Evolutionary conservation across 2,329 filamentous ascomycete species (phyloP).

Genomic region (Thyridium curvatum): DNA sequence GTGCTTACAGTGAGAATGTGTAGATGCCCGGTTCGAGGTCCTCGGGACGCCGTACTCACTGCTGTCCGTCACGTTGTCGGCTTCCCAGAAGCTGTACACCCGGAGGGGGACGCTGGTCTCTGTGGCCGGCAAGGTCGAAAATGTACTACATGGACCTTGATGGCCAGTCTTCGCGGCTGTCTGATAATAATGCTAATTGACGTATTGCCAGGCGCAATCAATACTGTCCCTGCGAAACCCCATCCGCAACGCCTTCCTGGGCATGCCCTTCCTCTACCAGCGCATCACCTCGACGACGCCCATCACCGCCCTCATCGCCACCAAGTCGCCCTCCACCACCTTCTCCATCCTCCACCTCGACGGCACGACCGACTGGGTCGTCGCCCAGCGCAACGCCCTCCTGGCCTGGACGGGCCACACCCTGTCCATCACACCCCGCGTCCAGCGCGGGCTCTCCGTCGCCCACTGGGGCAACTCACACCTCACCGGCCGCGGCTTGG

Average conservation of each 20-base stretch:
- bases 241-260: slow-evolving; percentile 69
- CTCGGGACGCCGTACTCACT: slow-evolving; percentile 88
- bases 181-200: slow-evolving; percentile 2
- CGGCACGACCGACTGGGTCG: slow-evolving; percentile 91
- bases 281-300: slow-evolving; percentile 81
- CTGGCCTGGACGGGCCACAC: slow-evolving; percentile 97
- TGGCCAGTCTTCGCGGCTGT: no score
- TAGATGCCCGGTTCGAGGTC: slow-evolving; percentile 93
- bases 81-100: slow-evolving; percentile 90
- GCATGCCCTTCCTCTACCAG: slow-evolving; percentile 94
- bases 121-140: slow-evolving; percentile 83
- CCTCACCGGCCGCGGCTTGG: slow-evolving; percentile 79
- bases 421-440: slow-evolving; percentile 65
- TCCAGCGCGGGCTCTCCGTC: slow-evolving; percentile 69
- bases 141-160: slow-evolving; percentile 45
- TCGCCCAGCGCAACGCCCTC: slow-evolving; percentile 79
- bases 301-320: slow-evolving; percentile 80
- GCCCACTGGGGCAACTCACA: slow-evolving; percentile 90
- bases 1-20: slow-evolving; percentile 11
- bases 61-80: slow-evolving; percentile 85
- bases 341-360: slow-evolving; percentile 86
- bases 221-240: slow-evolving; percentile 84
- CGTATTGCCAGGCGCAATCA: slow-evolving; percentile 64
- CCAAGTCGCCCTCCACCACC: slow-evolving; percentile 79
- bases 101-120: slow-evolving; percentile 86